A percentile compares a stretch with the other conserved stretches of the same genome.
These are phyloP conservation scores for Adansonia madagascariensis DNA, from an alignment of 441 rosid genomes.

Conservation along the genomic window DNA sequence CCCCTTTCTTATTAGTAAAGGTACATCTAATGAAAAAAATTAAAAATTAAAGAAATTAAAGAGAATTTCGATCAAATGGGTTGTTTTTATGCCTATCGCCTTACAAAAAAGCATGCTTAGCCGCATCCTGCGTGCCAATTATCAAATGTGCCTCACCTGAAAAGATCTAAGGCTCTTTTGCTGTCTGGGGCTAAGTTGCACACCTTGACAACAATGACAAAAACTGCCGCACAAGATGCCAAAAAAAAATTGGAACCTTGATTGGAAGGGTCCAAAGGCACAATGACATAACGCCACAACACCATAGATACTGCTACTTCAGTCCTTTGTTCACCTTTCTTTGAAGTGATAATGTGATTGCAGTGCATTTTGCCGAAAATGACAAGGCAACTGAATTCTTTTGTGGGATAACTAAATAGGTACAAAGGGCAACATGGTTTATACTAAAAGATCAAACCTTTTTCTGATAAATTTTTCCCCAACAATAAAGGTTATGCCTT, in stretches of 20 bases:
- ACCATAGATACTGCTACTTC: background rate
- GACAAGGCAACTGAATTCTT: background rate
- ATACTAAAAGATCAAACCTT: background rate
- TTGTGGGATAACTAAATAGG: background rate
- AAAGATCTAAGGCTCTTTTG: no score
- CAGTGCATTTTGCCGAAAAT: background rate
- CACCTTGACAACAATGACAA: background rate
- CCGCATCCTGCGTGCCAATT: no score
- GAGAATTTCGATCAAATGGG: no score
- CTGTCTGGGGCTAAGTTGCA: no score
- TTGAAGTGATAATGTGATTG: background rate
- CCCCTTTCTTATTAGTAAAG: no score
- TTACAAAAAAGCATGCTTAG: no score
- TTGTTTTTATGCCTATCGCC: no score
- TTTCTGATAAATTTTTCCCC: background rate
- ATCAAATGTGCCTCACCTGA: no score
- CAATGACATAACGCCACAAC: background rate
- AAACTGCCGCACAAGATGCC: background rate
- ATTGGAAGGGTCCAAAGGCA: background rate
- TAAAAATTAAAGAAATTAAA: no score
- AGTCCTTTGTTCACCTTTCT: background rate
- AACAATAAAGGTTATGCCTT: background rate
- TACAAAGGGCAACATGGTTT: background rate
- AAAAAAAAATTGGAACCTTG: background rate
- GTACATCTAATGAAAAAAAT: no score